Evolutionary conservation across 2,329 filamentous ascomycete species (phyloP), one percentile per base, ranked within the genome.

Genomic region (Aspergillus sp.): DNA sequence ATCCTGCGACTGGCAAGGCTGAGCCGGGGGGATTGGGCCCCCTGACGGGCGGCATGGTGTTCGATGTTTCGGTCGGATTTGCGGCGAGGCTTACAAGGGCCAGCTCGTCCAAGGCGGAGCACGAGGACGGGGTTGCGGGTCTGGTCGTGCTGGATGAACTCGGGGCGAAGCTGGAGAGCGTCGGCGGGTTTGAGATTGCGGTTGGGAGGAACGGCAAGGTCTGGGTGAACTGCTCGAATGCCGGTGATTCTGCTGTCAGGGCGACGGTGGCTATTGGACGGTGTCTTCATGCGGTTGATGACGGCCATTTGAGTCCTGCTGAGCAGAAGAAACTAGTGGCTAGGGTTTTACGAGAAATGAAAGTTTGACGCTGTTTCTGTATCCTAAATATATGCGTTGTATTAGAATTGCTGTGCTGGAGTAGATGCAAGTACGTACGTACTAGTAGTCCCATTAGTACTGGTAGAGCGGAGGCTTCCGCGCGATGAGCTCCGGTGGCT

Each of bases 151-250:
- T 96, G 35, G 84, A 93, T 42, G 82, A 86, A 52, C 64, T 96
- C 10, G 88, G 80, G 3, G 78, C 79, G 36, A 89, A 85, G 33
- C 61, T 94, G 10, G 60, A 63, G 37, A 51, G 52, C 26, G 45
- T 55, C 2, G 64, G 64, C 13, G 78, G 82, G 13, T 98, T 96
- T 57, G 91, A 98, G 67, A 83, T 93, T 38, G 89, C 89, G 0
- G 83, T 94, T 6, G 91, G 91, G 12, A 76, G 86, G 51, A 98
- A 98, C 58, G 91, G 91, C 25, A 80, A 77, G 57, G 74, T 96
- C 14, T 96, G 91, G 86, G 82, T 96, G 10, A 80, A 89, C 52
- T 86, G 82, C 44, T 60, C 61, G 4, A 59, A 61, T 36, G 82
- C 81, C 16, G 81, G 69, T 40, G 57, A 61, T 17, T 44, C 39